Conservation (phyloP, 2,329 filamentous ascomycete species). For the Orbilia blumenaviensis region DNA sequence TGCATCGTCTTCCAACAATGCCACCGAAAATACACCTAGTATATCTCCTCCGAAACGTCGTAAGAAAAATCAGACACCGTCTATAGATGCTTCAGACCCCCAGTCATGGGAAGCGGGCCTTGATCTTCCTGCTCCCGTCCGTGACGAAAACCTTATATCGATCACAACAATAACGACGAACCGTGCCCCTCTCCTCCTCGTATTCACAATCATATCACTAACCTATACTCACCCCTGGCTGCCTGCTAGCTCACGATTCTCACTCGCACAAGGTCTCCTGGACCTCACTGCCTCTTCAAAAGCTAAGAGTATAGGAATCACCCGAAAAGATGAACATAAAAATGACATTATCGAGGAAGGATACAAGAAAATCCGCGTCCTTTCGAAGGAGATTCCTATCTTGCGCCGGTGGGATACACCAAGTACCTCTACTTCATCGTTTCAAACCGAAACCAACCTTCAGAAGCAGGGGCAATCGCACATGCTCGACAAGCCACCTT, state of each 20-base stretch:
- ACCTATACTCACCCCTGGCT: conserved; percentile 49
- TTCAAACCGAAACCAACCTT: conserved; percentile 30
- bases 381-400: conserved; percentile 45
- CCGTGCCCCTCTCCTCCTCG: conserved; percentile 49
- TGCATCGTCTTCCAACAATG: not conserved
- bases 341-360: conserved; percentile 33
- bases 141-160: conserved; percentile 28
- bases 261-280: conserved; percentile 47
- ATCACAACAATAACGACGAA: conserved; percentile 25
- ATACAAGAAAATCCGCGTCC: conserved; percentile 35
- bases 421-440: not conserved
- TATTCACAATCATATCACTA: conserved; percentile 40
- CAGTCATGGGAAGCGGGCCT: conserved; percentile 45
- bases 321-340: conserved; percentile 6
- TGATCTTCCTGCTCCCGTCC: conserved; percentile 29
- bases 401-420: conserved; percentile 43
- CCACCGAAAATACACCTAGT: not conserved
- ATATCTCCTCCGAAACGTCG: conserved; percentile 40
- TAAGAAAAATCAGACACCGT: conserved; percentile 6
- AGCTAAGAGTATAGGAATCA: conserved; percentile 50
- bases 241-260: conserved; percentile 41
- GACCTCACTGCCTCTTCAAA: conserved; percentile 45
- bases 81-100: conserved; percentile 33
- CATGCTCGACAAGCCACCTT: not conserved
- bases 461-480: conserved; percentile 26